phyloP scores from a whole-genome alignment of 2,329 filamentous ascomycete genomes.

The Coniella lustricola region DNA sequence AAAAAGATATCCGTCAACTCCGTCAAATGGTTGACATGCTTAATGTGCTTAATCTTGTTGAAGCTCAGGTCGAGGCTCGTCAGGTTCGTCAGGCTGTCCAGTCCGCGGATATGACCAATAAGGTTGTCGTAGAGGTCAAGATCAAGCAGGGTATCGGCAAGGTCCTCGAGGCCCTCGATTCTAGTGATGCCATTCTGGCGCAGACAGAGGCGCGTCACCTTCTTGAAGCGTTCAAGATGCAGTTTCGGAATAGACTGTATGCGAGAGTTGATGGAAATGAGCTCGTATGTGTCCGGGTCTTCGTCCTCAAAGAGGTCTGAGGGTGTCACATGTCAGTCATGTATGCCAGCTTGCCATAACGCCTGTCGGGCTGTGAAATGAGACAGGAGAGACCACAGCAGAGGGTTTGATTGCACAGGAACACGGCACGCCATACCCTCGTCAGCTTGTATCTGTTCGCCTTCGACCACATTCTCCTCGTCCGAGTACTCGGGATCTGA shows the following conservation, averaged over 20 bases:
- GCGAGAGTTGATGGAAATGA: constrained; percentile 84
- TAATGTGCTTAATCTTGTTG: constrained; percentile 99
- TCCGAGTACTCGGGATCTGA: constrained; percentile 82
- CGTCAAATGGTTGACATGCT: constrained; percentile 70
- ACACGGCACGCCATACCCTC: constrained; percentile 51
- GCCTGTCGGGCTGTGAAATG: no score
- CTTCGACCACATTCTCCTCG: constrained; percentile 58
- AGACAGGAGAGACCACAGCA: no score
- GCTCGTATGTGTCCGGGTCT: constrained; percentile 61
- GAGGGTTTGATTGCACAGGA: no score
- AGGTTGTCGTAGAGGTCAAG: constrained; percentile 96
- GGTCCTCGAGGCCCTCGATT: constrained; percentile 64
- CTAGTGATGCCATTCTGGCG: constrained; percentile 84
- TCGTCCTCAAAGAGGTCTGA: constrained; percentile 57
- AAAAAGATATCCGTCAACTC: constrained; percentile 81
- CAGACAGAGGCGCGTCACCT: constrained; percentile 72
- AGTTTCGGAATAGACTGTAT: constrained; percentile 72
- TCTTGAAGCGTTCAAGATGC: constrained; percentile 74
- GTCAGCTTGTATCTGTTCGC: constrained; percentile 72
- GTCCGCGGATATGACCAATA: constrained; percentile 75
- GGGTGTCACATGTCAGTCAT: constrained; percentile 5
- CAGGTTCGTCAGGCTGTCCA: constrained; percentile 71
- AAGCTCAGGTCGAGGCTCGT: constrained; percentile 85
- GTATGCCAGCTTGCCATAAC: no score
- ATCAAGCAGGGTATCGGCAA: constrained; percentile 66